Conservation (phyloP, 2,329 filamentous ascomycete species). For the Talaromyces pinophilus region DNA sequence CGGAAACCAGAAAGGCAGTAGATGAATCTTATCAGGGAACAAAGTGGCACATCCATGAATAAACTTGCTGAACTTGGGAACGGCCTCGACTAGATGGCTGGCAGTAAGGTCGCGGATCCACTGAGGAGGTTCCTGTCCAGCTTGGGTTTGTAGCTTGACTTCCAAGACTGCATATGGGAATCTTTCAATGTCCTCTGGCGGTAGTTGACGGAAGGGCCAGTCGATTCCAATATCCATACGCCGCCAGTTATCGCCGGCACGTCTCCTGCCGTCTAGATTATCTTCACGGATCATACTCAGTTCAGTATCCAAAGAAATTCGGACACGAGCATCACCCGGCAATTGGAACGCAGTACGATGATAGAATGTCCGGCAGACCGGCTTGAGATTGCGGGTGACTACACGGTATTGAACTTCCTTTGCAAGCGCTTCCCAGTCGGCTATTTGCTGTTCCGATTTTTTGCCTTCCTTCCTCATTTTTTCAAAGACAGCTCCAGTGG, state of each 20-base stretch:
- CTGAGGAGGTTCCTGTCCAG: conserved; percentile 89
- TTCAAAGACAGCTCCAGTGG: conserved; percentile 87
- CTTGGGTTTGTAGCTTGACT: conserved; percentile 95
- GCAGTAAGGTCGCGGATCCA: conserved; percentile 94
- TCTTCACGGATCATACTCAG: conserved; percentile 94
- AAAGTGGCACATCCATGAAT: conserved; percentile 90
- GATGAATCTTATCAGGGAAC: conserved; percentile 81
- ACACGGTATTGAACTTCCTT: conserved; percentile 92
- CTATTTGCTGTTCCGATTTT: conserved; percentile 88
- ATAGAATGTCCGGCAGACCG: conserved; percentile 94
- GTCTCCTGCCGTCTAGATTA: conserved; percentile 76
- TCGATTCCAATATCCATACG: conserved; percentile 97
- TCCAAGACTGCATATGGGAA: conserved; percentile 97
- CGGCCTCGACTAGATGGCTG: conserved; percentile 95
- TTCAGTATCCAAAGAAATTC: conserved; percentile 95
- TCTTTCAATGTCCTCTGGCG: conserved; percentile 77
- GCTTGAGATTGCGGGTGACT: conserved; percentile 79
- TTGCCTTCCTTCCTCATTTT: conserved; percentile 95
- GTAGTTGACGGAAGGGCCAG: conserved; percentile 87
- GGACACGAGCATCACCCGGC: conserved; percentile 90
- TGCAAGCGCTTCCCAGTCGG: conserved; percentile 82
- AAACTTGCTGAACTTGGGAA: conserved; percentile 99
- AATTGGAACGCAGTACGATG: conserved; percentile 98
- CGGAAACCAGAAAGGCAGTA: conserved; percentile 95
- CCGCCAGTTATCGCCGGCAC: conserved; percentile 88